Base-by-base conservation (phyloP, 164 flowering plant species). In the Dillenia suffruticosa region DNA sequence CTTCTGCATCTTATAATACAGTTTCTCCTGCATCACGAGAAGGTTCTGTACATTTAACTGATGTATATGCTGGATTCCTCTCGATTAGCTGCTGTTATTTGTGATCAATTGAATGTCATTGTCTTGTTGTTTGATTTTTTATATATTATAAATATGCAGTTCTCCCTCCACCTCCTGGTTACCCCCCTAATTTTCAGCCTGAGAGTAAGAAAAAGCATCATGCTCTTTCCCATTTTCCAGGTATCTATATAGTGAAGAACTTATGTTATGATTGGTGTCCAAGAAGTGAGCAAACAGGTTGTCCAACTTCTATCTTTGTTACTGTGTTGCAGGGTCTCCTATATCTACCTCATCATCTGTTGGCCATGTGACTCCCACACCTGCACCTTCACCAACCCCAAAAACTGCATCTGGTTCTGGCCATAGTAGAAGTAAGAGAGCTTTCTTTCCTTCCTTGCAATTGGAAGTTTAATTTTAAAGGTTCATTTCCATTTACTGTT, bases 11-110 rank as follows among this genome's bases (percentile, higher is more conserved):
- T 40, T 66, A 81, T 11, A 55, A 66, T 71, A 43, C 51, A 44
- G 60, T 54, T 57, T 70, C 81, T 70, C 79, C 82, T 67, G 68
- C 78, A 5, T 58, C 46, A 46, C 63, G 67, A 44, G 70, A 64
- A 79, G 92, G 92, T 89, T 65, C 32, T 49, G 9, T 56, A 9
- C 58, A 62, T 68, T 54, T 46, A 15, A 26, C 48, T 56, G 50
- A 59, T 24, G 15, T 46, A 8, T 63, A 50, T 10, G 46, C 32
- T 40, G 13, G 15, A 46, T 43, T 5, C 12, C 32, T 59, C 43
- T 51, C 52, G 13, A 11, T 10, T 11, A 44, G 14, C 24, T 32
- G 14, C 40, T 24, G 4, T 12, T 55, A n/a, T 46, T 46, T 11
- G 45, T 12, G 26, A 46, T 45, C 10, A 50, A 50, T 47, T 47